Conservation (phyloP, 2,329 filamentous ascomycete species). For the Sarocladiaceae sp. region DNA sequence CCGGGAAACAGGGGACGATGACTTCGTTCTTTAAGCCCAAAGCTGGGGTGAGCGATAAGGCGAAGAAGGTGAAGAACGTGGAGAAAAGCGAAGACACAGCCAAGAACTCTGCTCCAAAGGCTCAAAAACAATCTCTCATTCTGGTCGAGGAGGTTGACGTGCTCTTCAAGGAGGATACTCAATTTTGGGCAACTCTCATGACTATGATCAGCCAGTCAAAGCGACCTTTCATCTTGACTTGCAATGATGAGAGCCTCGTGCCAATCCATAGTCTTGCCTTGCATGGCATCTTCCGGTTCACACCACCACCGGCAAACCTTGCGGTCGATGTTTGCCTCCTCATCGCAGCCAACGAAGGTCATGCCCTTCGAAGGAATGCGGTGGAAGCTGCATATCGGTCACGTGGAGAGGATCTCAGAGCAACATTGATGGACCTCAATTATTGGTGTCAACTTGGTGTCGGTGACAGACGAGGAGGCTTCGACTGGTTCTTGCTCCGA, state of each 20-base stretch:
- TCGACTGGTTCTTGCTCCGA: slow-evolving; percentile 81
- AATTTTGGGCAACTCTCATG: slow-evolving; percentile 83
- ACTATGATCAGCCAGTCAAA: slow-evolving; percentile 77
- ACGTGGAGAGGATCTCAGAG: slow-evolving; percentile 68
- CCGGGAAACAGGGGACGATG: slow-evolving; percentile 72
- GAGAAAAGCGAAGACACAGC: slow-evolving; percentile 18
- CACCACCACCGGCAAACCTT: slow-evolving; percentile 56
- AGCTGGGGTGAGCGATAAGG: slow-evolving; percentile 15
- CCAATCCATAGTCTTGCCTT: slow-evolving; percentile 69
- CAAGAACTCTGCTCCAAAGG: slow-evolving; percentile 31
- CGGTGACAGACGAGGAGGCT: slow-evolving; percentile 78
- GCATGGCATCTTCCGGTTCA: slow-evolving; percentile 77
- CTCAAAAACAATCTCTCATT: slow-evolving; percentile 90
- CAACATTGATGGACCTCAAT: slow-evolving; percentile 75
- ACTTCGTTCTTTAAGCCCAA: slow-evolving; percentile 70
- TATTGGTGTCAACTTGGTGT: slow-evolving; percentile 98
- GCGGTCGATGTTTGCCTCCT: slow-evolving; percentile 76
- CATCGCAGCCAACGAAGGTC: slow-evolving; percentile 82
- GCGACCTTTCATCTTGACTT: slow-evolving; percentile 89
- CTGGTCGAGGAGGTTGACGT: slow-evolving; percentile 90
- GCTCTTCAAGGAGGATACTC: slow-evolving; percentile 90
- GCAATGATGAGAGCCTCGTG: slow-evolving; percentile 82
- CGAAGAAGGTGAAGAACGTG: slow-evolving; percentile 23
- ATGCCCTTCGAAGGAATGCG: slow-evolving; percentile 62
- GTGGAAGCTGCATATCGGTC: slow-evolving; percentile 64